A percentile compares a stretch with the other conserved stretches of the same genome.
Conservation (phyloP, 805 yeast genomes). For the Candida corydali region DNA sequence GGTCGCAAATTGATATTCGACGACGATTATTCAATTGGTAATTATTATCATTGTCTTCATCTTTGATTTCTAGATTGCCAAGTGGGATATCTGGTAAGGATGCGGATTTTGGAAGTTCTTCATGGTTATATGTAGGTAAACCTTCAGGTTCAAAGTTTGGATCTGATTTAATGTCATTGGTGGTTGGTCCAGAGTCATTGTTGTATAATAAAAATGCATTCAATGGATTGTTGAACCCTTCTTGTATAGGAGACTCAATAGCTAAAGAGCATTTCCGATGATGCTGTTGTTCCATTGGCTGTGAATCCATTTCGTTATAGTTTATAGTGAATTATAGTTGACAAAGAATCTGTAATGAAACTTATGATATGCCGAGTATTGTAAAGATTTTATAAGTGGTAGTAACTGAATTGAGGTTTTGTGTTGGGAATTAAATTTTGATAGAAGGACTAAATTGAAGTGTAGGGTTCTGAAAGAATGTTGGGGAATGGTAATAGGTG, state of each 20-base stretch:
- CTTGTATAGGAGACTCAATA: constrained; percentile 10
- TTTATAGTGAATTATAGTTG: too few species aligned
- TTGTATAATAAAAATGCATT: constrained; percentile 18
- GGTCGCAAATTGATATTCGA: constrained; percentile 15
- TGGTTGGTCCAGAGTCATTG: not conserved
- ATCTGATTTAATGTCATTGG: not conserved
- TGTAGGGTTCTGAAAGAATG: too few species aligned
- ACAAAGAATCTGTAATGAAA: not conserved
- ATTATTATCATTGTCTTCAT: not conserved
- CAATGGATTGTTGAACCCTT: constrained; percentile 14
- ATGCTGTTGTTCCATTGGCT: not conserved
- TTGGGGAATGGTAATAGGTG: too few species aligned
- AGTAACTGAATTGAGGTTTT: too few species aligned
- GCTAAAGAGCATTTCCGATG: constrained; percentile 15
- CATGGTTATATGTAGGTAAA: not conserved
- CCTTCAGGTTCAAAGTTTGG: not conserved
- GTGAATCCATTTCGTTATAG: too few species aligned
- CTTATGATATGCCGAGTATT: not conserved
- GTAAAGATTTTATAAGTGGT: too few species aligned
- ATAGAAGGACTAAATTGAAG: too few species aligned
- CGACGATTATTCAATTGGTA: constrained; percentile 6
- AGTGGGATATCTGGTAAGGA: not conserved
- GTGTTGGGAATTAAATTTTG: too few species aligned
- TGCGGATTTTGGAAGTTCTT: not conserved
- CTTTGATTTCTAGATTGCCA: too few species aligned